These are phyloP conservation scores for Paraphaeosphaeria sporulosa DNA, from an alignment of 2,329 filamentous ascomycete species.

Conservation along the genomic window DNA sequence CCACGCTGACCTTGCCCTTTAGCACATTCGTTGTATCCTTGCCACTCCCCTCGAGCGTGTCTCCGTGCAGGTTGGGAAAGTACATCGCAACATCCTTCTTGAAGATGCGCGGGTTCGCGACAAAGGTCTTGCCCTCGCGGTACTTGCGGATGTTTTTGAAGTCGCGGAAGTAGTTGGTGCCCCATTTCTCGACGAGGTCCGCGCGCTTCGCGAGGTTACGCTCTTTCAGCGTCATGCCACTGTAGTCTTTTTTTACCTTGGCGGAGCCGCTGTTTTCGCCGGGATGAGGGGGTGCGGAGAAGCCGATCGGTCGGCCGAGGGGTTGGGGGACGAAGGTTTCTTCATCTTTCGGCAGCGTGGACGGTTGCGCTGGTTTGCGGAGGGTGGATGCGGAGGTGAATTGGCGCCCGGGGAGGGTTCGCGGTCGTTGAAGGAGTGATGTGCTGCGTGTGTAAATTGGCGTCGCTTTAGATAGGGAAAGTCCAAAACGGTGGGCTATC, in stretches of 20 bases:
- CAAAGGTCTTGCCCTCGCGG: constrained; percentile 87
- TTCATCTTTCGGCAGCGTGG: constrained; percentile 25
- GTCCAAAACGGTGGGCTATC: constrained; percentile 30
- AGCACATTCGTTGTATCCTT: constrained; percentile 78
- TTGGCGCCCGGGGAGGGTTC: constrained; percentile 23
- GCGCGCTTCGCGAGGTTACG: constrained; percentile 75
- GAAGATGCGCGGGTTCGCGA: constrained; percentile 85
- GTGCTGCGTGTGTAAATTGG: constrained; percentile 27
- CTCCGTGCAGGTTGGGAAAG: constrained; percentile 90
- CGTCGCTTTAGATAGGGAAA: constrained; percentile 21
- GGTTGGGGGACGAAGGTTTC: constrained; percentile 59
- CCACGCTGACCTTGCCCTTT: constrained; percentile 75
- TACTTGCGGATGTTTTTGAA: constrained; percentile 83
- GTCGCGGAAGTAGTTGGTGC: constrained; percentile 94
- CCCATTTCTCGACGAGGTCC: constrained; percentile 77
- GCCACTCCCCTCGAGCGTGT: constrained; percentile 66
- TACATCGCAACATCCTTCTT: constrained; percentile 81
- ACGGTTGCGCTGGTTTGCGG: constrained; percentile 21
- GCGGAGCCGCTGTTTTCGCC: constrained; percentile 87
- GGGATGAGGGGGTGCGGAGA: constrained; percentile 73
- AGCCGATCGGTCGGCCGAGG: constrained; percentile 79
- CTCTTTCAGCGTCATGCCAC: constrained; percentile 40
- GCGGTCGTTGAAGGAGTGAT: constrained; percentile 19
- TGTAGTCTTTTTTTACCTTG: constrained; percentile 43
- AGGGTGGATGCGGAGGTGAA: constrained; percentile 36